Percentiles rank a stretch among this genome's conserved stretches.
These are phyloP conservation scores for Cercophora scortea DNA, from an alignment of 495 filamentous ascomycete species.

Conservation along the genomic window DNA sequence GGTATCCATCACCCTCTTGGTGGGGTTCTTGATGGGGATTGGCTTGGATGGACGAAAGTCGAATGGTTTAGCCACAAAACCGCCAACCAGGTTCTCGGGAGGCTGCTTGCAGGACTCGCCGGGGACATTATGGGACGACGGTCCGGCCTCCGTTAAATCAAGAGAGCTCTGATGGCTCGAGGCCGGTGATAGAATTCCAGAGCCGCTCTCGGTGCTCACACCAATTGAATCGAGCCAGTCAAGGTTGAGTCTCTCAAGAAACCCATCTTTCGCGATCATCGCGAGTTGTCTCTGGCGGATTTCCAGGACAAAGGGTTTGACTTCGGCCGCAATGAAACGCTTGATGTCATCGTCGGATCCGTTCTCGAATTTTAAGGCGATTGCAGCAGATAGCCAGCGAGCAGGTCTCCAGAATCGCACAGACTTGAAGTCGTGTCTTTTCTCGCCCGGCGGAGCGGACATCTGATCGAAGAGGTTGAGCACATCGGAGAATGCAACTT, in stretches of 20 bases:
- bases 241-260: neutral
- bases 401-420: conserved; percentile 14
- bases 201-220: no score
- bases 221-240: conserved; percentile 1
- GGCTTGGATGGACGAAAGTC: no score
- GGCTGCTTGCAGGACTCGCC: no score
- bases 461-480: conserved; percentile 11
- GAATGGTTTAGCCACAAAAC: no score
- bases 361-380: conserved; percentile 8
- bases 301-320: conserved; percentile 1
- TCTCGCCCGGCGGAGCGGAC: conserved; percentile 17
- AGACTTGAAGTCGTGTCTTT: conserved; percentile 12
- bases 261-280: neutral
- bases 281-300: conserved; percentile 1
- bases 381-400: conserved; percentile 17
- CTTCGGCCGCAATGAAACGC: conserved; percentile 5
- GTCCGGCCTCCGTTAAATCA: no score
- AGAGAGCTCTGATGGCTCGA: no score
- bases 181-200: no score
- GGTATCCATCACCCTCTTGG: no score
- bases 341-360: conserved; percentile 1
- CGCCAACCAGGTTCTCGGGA: no score
- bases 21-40: no score
- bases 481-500: conserved; percentile 6
- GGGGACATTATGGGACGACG: no score